Conservation (phyloP, 768 basidiomycete genomes). For the Leccinum uliginosum region DNA sequence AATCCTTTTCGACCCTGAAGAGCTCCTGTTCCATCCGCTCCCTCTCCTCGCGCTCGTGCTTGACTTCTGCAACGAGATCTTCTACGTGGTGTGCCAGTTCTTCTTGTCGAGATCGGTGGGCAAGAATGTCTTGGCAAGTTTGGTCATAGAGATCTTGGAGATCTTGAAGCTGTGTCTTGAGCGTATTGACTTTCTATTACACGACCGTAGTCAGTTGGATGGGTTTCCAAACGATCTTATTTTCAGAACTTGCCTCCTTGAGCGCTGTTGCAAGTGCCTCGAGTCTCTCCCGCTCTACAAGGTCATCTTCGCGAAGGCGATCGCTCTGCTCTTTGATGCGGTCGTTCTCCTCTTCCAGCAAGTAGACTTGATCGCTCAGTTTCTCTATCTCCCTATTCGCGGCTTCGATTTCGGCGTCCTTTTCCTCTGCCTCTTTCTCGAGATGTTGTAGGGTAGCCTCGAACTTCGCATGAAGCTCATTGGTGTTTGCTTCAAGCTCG, state of each 20-base stretch:
- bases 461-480: constrained; percentile 69
- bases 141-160: constrained; percentile 62
- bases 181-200: constrained; percentile 58
- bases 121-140: constrained; percentile 57
- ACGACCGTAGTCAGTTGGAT: neutral
- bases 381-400: constrained; percentile 76
- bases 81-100: constrained; percentile 73
- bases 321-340: constrained; percentile 68
- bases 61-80: constrained; percentile 60
- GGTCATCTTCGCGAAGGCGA: constrained; percentile 65
- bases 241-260: constrained; percentile 60
- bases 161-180: constrained; percentile 67
- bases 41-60: constrained; percentile 53
- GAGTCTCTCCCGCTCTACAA: constrained; percentile 61
- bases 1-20: constrained; percentile 53
- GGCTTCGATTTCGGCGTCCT: constrained; percentile 71
- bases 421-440: constrained; percentile 72
- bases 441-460: constrained; percentile 72
- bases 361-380: constrained; percentile 75
- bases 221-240: neutral
- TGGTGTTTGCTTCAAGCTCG: constrained; percentile 69
- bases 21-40: constrained; percentile 53
- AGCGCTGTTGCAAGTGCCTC: constrained; percentile 66
- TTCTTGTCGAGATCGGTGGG: constrained; percentile 68
- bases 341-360: constrained; percentile 85